phyloP scores from a whole-genome alignment of 768 basidiomycete species.

The Rhodotorula babjevae region DNA sequence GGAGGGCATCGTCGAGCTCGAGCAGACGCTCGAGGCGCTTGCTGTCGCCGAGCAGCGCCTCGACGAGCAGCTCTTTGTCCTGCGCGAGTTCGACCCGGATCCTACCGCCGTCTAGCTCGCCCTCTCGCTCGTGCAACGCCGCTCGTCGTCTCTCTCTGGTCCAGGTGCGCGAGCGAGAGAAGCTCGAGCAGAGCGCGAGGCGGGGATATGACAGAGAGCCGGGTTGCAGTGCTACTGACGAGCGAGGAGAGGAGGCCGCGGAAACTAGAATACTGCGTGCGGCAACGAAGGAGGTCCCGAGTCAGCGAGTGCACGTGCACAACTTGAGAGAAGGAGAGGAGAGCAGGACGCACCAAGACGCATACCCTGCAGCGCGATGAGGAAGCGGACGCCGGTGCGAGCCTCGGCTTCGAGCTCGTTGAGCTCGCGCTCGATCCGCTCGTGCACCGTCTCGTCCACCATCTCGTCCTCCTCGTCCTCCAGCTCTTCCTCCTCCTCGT shows the following conservation, averaged over 20 bases:
- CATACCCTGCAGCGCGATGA: slow-evolving; percentile 74
- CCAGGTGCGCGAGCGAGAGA: no score
- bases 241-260: no score
- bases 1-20: slow-evolving; percentile 68
- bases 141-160: no score
- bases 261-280: no score
- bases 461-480: slow-evolving; percentile 12
- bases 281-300: no score
- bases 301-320: no score
- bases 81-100: slow-evolving; percentile 57
- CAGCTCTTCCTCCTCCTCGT: slow-evolving; percentile 2
- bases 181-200: no score
- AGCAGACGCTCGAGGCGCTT: slow-evolving; percentile 67
- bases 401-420: slow-evolving; percentile 58
- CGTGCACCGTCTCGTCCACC: slow-evolving; percentile 53
- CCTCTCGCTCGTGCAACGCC: no score
- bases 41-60: slow-evolving; percentile 75
- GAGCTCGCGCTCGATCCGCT: slow-evolving; percentile 71
- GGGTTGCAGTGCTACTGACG: no score
- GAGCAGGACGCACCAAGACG: slow-evolving; percentile 61
- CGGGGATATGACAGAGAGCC: no score
- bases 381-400: slow-evolving; percentile 65
- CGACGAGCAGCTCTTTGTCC: slow-evolving; percentile 81
- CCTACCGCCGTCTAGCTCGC: background rate
- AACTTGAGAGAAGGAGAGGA: background rate